Evolutionary conservation across 352 stramenopile genomes (phyloP), one percentile per base, ranked within the genome.

Genomic region (Pythium aphanidermatum): DNA sequence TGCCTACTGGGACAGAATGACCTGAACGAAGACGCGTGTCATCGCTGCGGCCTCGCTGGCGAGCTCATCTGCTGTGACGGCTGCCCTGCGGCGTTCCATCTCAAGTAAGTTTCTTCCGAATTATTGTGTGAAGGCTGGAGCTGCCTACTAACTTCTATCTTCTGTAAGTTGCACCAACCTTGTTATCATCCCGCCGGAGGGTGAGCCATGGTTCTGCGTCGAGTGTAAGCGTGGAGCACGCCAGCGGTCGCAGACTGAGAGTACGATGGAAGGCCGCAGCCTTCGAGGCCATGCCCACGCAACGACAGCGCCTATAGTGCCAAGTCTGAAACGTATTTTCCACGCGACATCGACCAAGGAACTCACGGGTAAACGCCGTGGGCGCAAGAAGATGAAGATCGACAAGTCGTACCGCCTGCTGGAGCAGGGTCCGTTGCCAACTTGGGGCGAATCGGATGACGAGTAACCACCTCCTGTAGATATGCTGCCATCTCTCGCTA

Each of bases 1-100:
- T 46, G 19, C 13, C 55, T 37, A 17, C 17, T 50, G 8, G 17
- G 9, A 51, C 21, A 86, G 73, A 83, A 84, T 36, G 79, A 92
- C 42, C 55, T 92, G 25, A 87, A 88, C 39, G 79, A 92, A 65
- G 79, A 92, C 51, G 68, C 66, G 16, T 92, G 79, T 47, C 75
- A 84, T 34, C 79, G 79, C 24, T 92, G 79, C 35, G 73, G 74
- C 1, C 64, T 83, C 30, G 67, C 71, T 14, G 79, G 79, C 49
- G 65, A 88, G 32, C 58, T 92, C 10, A 83, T 92, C 40, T 92
- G 79, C 62, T 92, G 79, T 45, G 79, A 92, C 47, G 76, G 75
- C 11, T 92, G 79, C 27, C 79, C 79, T 9, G 72, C 75, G 1
- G 79, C 79, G 8, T 86, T 89, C 54, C 79, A 92, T 48, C 55